These are phyloP conservation scores for Saccharomyces hybrid DNA, from an alignment of 1,139 yeast species.

Conservation along the genomic window DNA sequence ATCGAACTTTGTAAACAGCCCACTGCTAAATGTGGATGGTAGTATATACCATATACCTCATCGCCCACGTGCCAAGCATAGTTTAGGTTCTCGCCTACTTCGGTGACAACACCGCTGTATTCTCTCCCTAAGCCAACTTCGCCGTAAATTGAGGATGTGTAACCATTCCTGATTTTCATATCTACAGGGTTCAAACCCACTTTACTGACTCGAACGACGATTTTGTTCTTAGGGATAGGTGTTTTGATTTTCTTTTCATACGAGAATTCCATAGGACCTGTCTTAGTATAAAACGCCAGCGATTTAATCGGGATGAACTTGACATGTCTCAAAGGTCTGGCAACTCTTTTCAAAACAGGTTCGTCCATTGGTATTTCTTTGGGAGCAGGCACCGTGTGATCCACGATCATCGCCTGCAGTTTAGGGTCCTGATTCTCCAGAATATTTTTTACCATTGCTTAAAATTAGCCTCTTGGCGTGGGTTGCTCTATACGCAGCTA, in stretches of 20 bases:
- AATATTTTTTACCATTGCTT: constrained; percentile 3
- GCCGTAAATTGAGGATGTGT: constrained; percentile 34
- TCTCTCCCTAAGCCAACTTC: constrained; percentile 62
- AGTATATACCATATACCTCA: constrained; percentile 51
- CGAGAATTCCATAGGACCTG: constrained; percentile 34
- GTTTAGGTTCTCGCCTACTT: constrained; percentile 45
- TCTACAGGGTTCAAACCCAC: constrained; percentile 57
- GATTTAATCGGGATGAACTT: constrained; percentile 36
- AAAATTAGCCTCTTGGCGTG: constrained; percentile 1
- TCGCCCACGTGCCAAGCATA: constrained; percentile 49
- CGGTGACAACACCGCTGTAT: constrained; percentile 55
- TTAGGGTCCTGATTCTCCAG: constrained; percentile 9
- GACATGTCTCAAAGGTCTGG: constrained; percentile 38
- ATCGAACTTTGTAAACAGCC: constrained; percentile 53
- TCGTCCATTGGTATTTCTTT: constrained; percentile 18
- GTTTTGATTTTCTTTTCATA: constrained; percentile 36
- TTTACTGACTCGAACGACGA: constrained; percentile 46
- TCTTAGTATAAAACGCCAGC: constrained; percentile 32
- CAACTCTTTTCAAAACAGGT: constrained; percentile 30
- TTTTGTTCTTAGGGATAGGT: constrained; percentile 39
- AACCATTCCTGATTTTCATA: constrained; percentile 38
- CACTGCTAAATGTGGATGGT: constrained; percentile 36
- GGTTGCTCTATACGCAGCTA: not conserved
- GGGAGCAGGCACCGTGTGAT: constrained; percentile 17
- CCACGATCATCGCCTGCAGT: constrained; percentile 12